Base-by-base conservation (phyloP, 1,139 yeast species). In the Hemisphaericaspora xylofermentans region DNA sequence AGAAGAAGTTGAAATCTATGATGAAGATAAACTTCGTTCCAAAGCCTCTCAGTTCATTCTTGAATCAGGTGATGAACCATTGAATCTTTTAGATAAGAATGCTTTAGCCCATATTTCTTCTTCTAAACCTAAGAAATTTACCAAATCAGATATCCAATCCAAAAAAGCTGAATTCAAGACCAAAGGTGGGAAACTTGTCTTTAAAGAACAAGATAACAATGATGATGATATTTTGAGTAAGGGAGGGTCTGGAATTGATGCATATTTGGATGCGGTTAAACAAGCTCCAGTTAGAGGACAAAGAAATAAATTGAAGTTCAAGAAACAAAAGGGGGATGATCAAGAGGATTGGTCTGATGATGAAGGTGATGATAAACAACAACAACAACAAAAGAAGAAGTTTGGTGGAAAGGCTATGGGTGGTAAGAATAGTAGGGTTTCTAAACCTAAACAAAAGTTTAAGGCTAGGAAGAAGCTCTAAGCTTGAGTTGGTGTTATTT, bases 201-300 rank as follows among this genome's bases (percentile, higher is more conserved):
- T 78, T 45, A 74, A 70, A 45, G 73, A 68, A 14, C n/a, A n/a
- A n/a, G n/a, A n/a, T n/a, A 38, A 38, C 15, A 60, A 57, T n/a
- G 74, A 71, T 5, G 80, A 75, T 36, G 85, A 80, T 60, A 79
- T 80, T 40, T 63, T 81, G 52, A 62, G 66, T n/a, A 56, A 60
- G 29, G 60, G 60, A 43, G 72, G 70, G 10, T 63, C 74, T 6
- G 94, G 96, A 19, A 78, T 91, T 48, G 88, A 88, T 60, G 97
- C 97, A 1, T 93, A 93, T 60, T 78, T 89, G 52, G 96, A 88
- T 50, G 98, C 98, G 10, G 88, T 93, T 30, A 84, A 81, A 61
- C 88, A 84, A 54, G 97, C 93, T 24, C 98, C 98, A 32, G 80
- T 88, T 4, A 83, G 95, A 64, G 96, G 97, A 43, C 96, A 88